Evolutionary conservation across 2,329 filamentous ascomycete genomes (phyloP), one percentile per base, ranked within the genome.

Genomic region (Fusarium agapanthi): DNA sequence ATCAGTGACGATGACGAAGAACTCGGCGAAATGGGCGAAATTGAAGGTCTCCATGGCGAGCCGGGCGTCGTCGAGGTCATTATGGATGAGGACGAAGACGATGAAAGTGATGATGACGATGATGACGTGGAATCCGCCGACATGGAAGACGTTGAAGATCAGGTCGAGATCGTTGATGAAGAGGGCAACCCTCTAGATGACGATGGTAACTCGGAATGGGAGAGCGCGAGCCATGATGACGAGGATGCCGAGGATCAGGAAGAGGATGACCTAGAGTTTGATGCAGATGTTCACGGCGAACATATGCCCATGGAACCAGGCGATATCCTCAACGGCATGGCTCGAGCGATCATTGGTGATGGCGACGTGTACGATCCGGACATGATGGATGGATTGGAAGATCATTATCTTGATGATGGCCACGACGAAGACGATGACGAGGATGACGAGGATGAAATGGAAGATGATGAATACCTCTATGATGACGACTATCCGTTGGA

Each of bases 1-100:
- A 91, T 97, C 65, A 97, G 95, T 77, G 95, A 97, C 78, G 93
- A 96, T 65, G 94, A 97, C 71, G 94, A 97, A 64, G 93, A 93
- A 34, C 88, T 95, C 57, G 91, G 91, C 69, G 93, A 91, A 43
- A 95, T 97, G 87, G 95, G 95, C 11, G 91, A 93, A 41, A 93
- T 98, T 57, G 95, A 97, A 84, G 93, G 89, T 56, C 84, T 91
- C 26, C 86, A 89, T 61, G 89, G 89, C 41, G 88, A 91, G 50
- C 87, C 89, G 50, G 88, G 85, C 30, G 86, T 91, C 60, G 88
- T 92, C 65, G 90, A 92, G 82, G 89, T 98, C 75, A 93, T 97
- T 69, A 93, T 98, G 86, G 92, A 93, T 57, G 88, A 90, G 8
- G 88, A 90, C n/a, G 91, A 91, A 13, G 88, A 89, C 6, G 88